Base-by-base conservation (phyloP, 306 rosid genomes). In the Quercus robur region DNA sequence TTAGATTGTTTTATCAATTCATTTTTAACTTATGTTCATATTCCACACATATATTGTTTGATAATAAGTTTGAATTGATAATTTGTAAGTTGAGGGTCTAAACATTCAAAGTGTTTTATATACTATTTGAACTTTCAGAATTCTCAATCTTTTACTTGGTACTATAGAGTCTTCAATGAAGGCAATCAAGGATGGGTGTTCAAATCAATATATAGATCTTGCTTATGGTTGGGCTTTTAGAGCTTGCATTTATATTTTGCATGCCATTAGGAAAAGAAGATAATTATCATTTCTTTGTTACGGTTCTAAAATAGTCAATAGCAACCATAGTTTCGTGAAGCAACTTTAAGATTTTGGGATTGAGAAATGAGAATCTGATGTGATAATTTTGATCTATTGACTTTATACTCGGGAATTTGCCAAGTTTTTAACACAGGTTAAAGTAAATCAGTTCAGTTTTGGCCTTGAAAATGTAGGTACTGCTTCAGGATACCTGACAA, bases 401-500 rank as follows among this genome's bases (percentile, higher is more conserved):
- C 4, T 63, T 63, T 33, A 30, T 2, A 28, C 70, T 28, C 44
- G 17, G 38, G 35, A 63, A 30, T 28, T 63, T 14, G 21, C 1
- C 21, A 28, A 55, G 70, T 25, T 80, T 38, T 77, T 74, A 17
- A 12, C 4, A 41, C 30, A 18, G 31, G 75, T 59, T 15, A 26
- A 5, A 35, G 18, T 38, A 38, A 80, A 38, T 75, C 26, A 49
- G 46, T 38, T 38, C 46, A 38, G 28, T 56, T 83, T 63, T 84
- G 78, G 19, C 77, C 49, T 80, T 84, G 72, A 73, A 76, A 78
- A 57, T 75, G 70, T 82, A 91, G 98, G 85, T 94, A 94, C 82
- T 90, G 97, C 92, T 88, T 81, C 82, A 33, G 33, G 77, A 94
- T 94, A 75, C 98, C 98, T 17, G 86, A 90, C 44, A 44, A 70